phyloP scores from a whole-genome alignment of 2,329 filamentous ascomycete species.

The Rhinocladiella similis region DNA sequence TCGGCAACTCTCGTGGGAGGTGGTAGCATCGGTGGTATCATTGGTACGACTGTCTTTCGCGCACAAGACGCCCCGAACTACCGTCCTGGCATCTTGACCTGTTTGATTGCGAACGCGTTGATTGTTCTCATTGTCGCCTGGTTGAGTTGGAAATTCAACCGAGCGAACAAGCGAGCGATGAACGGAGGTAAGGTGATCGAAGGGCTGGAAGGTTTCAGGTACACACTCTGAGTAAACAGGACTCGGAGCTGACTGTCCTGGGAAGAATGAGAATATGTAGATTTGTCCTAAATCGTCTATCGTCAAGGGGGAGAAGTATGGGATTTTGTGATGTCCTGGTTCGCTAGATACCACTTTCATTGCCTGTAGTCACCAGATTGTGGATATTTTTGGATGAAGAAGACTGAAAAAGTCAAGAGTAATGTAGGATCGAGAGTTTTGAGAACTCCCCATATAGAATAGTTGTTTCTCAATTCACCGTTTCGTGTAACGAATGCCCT shows the following conservation, averaged over 20 bases:
- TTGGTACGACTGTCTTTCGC: constrained; percentile 63
- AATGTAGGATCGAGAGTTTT: no score
- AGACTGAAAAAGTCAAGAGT: no score
- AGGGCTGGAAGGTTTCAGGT: constrained; percentile 41
- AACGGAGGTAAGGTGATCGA: constrained; percentile 53
- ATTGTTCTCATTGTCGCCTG: constrained; percentile 15
- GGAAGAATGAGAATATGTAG: background rate
- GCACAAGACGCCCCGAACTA: constrained; percentile 36
- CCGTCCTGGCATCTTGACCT: constrained; percentile 31
- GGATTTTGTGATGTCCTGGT: no score
- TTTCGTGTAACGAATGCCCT: no score
- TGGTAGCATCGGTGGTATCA: background rate
- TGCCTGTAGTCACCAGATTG: no score
- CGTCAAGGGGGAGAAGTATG: no score
- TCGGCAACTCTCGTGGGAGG: constrained; percentile 67
- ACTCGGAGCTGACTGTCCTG: background rate
- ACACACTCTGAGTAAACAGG: constrained; percentile 31
- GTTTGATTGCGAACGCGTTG: constrained; percentile 13
- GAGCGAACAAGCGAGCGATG: constrained; percentile 29
- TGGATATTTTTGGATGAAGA: no score
- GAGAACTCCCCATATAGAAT: no score
- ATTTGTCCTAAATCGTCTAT: no score
- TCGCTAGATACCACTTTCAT: no score
- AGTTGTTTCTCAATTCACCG: no score
- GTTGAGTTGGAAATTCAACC: constrained; percentile 17